Conservation (phyloP, 176 grass and related monocot genomes). For the Canna indica region DNA sequence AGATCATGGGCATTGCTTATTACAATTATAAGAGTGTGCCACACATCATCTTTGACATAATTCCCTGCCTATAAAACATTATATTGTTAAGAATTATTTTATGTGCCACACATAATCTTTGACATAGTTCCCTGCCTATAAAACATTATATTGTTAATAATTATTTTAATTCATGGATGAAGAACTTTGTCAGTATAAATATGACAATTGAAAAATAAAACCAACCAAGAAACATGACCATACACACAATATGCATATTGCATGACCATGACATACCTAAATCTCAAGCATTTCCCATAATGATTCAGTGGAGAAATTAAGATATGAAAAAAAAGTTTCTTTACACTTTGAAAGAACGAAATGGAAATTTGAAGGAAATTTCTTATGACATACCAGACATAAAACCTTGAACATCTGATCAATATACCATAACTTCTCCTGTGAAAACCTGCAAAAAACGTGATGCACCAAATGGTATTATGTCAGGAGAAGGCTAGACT, state of each 20-base stretch:
- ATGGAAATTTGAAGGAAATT: not conserved
- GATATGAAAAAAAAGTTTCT: not conserved
- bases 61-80: slow-evolving; percentile 51
- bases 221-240: too few relatives aligned
- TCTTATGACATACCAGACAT: slow-evolving; percentile 55
- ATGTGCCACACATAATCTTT: slow-evolving; percentile 98
- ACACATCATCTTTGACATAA: slow-evolving; percentile 92
- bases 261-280: too few relatives aligned
- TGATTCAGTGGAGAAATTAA: not conserved
- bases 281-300: too few relatives aligned
- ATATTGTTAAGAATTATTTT: not conserved
- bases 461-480: not conserved
- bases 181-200: too few relatives aligned
- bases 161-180: too few relatives aligned
- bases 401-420: slow-evolving; percentile 99
- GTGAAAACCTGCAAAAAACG: slow-evolving; percentile 60
- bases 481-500: not conserved
- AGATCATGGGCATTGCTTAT: slow-evolving; percentile 89
- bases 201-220: too few relatives aligned
- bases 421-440: slow-evolving; percentile 89
- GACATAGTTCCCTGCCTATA: slow-evolving; percentile 71
- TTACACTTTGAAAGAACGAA: not conserved
- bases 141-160: not conserved
- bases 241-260: too few relatives aligned
- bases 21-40: slow-evolving; percentile 77